Conservation (phyloP, 306 rosid genomes). For the Senna tora region DNA sequence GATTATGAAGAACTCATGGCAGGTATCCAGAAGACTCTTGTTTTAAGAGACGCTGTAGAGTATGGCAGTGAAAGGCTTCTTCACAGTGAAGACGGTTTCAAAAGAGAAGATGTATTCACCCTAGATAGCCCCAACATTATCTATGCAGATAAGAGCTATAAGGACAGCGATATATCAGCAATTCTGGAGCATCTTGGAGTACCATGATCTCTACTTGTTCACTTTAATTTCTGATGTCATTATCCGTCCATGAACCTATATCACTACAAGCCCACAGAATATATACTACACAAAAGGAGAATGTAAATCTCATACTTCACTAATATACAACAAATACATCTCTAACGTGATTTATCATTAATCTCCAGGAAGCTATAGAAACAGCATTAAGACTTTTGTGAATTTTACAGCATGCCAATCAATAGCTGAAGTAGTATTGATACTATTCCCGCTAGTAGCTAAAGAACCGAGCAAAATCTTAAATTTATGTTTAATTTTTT, state of each 20-base stretch:
- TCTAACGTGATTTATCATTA: neutral
- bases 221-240: neutral
- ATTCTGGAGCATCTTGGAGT: slow-evolving; percentile 54
- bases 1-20: slow-evolving; percentile 68
- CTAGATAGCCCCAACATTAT: slow-evolving; percentile 62
- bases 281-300: slow-evolving; percentile 7
- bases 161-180: slow-evolving; percentile 53
- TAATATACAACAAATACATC: slow-evolving; percentile 7
- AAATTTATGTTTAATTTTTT: neutral
- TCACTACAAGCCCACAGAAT: slow-evolving; percentile 10
- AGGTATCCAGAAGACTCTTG: slow-evolving; percentile 72
- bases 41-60: slow-evolving; percentile 60
- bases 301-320: slow-evolving; percentile 5
- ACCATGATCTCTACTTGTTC: slow-evolving; percentile 24
- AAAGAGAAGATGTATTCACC: slow-evolving; percentile 58
- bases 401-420: neutral
- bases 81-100: slow-evolving; percentile 54
- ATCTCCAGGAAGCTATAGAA: neutral
- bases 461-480: neutral
- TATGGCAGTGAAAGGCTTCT: slow-evolving; percentile 68
- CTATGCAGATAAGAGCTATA: slow-evolving; percentile 46
- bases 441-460: neutral
- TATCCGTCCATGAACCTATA: slow-evolving; percentile 10
- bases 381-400: neutral
- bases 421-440: slow-evolving; percentile 5